Evolutionary conservation across 768 basidiomycete species (phyloP), one percentile per base, ranked within the genome.

Genomic region (Sistotremastrum suecicum): DNA sequence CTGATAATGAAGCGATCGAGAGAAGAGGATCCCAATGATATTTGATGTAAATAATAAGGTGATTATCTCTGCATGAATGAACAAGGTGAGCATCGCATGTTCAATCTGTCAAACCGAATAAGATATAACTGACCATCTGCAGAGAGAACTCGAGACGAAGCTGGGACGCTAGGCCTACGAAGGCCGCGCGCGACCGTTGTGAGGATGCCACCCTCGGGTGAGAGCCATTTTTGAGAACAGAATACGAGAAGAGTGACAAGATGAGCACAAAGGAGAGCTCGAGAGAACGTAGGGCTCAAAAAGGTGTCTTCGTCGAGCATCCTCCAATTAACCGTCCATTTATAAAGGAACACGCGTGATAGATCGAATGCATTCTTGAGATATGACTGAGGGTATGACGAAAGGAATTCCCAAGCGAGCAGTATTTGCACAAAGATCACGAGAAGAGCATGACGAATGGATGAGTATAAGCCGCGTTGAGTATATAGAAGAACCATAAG

Each of bases 321-420:
- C 39, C 90, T 75, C 95, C 95, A 99, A 58, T 98, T 99, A 46
- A 97, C 91, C 0, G 94, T 97, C 94, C 94, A 99, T 58, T 86
- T 80, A 62, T 85, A 95, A 32, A 95, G 63, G 64, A 99, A 99
- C 5, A 80, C 71, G 9, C 95, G 80, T 3, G 78, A 78, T 46
- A 99, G 68, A 57, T 98, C 80, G 58, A 94, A 99, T 2, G 95
- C 83, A 12, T 72, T 71, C 28, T 63, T 66, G 37, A 88, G 53
- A 61, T 99, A 99, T 20, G 76, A 69, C 56, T 64, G 55, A 3
- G 72, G 64, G 50, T 82, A 67, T 46, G 71, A 65, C 37, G 66
- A 60, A 39, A 92, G 64, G 67, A 90, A 95, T 5, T 83, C 78
- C 5, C 65, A 58, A 3, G 82, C 86, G 41, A 92, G 64, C 10